Base-by-base conservation (phyloP, 2,329 filamentous ascomycete species). In the Fusarium annulatum region DNA sequence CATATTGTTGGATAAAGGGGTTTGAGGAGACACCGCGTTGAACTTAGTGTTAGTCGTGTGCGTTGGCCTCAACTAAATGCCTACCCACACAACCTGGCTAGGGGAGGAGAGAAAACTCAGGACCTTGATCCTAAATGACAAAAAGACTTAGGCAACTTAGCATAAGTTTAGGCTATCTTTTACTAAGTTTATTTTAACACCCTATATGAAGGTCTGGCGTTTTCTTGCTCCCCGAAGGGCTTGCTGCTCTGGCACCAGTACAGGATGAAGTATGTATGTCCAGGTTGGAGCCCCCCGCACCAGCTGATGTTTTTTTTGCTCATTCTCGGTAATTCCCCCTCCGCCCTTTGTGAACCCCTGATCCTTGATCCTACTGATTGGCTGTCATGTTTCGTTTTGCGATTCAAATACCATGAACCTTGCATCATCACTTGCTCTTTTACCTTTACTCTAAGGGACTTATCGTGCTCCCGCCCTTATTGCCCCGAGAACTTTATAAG, bases 381-480 rank as follows among this genome's bases (percentile, higher is more conserved):
- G 66, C 36, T 67, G 39, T 26, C 46, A 58, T 58, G 66, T 61
- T 68, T 72, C 64, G 60, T 61, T 33, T 58, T 64, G 53, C 52
- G 52, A 43, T 58, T 61, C 48, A 61, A 56, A 51, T 39, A 30
- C 72, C 69, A 67, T 71, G 72, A 67, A 62, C 64, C 67, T 69
- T 69, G 67, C 36, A 64, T 52, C 64, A 66, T 76, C 61, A 62
- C 67, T 59, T 59, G 69, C 58, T 55, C 21, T 38, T 39, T 39
- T 26, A 45, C 38, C 28, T 23, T 57, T 39, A 36, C 67, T 38
- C 41, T 55, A 15, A 63, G 42, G 59, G 43, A 76, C 61, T 30
- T 39, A 38, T 38, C 48, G 62, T 41, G 52, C 59, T 65, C 42
- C 67, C 67, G 63, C 65, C 75, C 73, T 76, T 65, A 64, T 65